These are phyloP conservation scores for Picea glauca DNA, from an alignment of 75 land plant genomes.

Conservation along the genomic window DNA sequence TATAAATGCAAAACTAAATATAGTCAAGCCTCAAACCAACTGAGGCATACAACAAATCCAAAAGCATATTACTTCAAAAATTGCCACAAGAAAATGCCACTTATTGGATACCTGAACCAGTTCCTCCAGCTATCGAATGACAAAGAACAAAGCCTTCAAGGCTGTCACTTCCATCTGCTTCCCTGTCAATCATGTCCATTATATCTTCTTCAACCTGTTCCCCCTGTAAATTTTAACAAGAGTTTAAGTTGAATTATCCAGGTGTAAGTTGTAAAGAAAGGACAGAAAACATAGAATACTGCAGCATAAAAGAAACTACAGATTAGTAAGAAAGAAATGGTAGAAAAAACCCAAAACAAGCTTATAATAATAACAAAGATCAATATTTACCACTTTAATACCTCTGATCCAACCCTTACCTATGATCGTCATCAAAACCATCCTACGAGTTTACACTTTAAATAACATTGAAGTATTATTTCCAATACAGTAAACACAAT, in stretches of 20 bases:
- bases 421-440: too few species aligned
- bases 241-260: not conserved
- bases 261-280: not conserved
- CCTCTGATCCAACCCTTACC: too few species aligned
- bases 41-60: not conserved
- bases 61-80: not conserved
- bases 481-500: too few species aligned
- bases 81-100: not conserved
- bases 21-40: not conserved
- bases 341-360: too few species aligned
- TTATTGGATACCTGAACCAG: conserved; percentile 80
- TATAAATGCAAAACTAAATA: not conserved
- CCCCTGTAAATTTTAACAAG: conserved; percentile 45
- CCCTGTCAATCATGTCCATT: conserved; percentile 99
- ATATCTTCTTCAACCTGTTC: conserved; percentile 97
- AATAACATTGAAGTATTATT: too few species aligned
- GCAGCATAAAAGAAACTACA: conserved; percentile 1
- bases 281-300: not conserved
- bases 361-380: too few species aligned
- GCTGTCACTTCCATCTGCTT: conserved; percentile 99
- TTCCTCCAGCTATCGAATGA: conserved; percentile 99
- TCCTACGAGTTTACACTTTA: too few species aligned
- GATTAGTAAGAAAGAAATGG: too few species aligned
- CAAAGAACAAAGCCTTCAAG: conserved; percentile 99
- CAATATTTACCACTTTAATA: too few species aligned